Percentiles rank a stretch among this genome's conserved stretches.
phyloP scores from a whole-genome alignment of 768 basidiomycete genomes.

The Amanita pseudoporphyria region DNA sequence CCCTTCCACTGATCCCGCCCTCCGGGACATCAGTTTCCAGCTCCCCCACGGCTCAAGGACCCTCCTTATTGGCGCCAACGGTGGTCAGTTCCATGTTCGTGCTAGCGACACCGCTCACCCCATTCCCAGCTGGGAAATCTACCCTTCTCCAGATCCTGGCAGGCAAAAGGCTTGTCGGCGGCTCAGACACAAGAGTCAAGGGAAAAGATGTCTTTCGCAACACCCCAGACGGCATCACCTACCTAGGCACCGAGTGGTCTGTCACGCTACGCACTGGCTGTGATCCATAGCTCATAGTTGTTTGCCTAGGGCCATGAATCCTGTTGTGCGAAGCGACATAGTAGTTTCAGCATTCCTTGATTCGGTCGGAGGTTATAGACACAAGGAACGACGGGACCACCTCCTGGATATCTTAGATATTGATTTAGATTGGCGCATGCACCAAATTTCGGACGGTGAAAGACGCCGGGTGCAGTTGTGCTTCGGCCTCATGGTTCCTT shows the following conservation, averaged over 20 bases:
- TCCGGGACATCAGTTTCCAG: conserved; percentile 53
- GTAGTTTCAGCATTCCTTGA: conserved; percentile 92
- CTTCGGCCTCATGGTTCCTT: conserved; percentile 91
- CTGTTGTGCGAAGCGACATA: conserved; percentile 90
- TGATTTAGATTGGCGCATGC: conserved; percentile 96
- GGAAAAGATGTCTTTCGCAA: conserved; percentile 85
- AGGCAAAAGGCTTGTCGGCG: conserved; percentile 73
- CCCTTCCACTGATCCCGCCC: conserved; percentile 33
- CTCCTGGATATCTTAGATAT: conserved; percentile 90
- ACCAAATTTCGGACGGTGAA: conserved; percentile 93
- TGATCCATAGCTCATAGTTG: conserved; percentile 3
- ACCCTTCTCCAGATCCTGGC: conserved; percentile 91
- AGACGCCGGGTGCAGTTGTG: conserved; percentile 86
- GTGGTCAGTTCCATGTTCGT: conserved; percentile 45
- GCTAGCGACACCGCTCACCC: conserved; percentile 9
- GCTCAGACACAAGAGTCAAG: conserved; percentile 59
- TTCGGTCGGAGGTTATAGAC: conserved; percentile 91
- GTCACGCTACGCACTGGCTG: conserved; percentile 13
- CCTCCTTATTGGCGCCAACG: conserved; percentile 88
- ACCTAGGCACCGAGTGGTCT: conserved; percentile 91
- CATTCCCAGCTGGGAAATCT: conserved; percentile 78
- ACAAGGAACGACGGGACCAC: conserved; percentile 79
- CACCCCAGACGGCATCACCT: conserved; percentile 73
- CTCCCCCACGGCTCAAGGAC: conserved; percentile 74
- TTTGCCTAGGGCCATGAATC: conserved; percentile 82